Base-by-base conservation (phyloP, 2,329 filamentous ascomycete species). In the Phialocephala subalpina region DNA sequence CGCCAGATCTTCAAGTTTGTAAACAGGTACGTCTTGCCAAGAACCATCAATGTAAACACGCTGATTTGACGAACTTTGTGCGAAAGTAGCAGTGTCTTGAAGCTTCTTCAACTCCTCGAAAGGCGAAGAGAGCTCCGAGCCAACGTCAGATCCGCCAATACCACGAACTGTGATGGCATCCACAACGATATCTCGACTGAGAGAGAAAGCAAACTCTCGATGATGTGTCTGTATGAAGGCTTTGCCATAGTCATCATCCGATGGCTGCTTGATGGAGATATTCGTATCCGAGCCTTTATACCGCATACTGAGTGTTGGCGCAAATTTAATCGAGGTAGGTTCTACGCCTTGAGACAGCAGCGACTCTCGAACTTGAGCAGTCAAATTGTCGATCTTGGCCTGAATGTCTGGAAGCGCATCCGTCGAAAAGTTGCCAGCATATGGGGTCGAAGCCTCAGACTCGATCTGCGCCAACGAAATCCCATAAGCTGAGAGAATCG, bases 401-500 rank as follows among this genome's bases (percentile, higher is more conserved):
- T 94, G 7, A 62, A 22, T 57, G 91, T 89, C 22, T 88, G 83
- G 86, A 97, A 91, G 78, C 93, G 94, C 29, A 86, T 35, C 53
- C 16, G 6, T 36, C 20, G 18, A n/a, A 33, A 85, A 86, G 89
- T 9, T 88, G 81, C 12, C 81, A 80, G 3, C 87, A 87, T 47
- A 87, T 84, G 1, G 92, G 91, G 74, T 94, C 91, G 38, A 42
- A 42, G 38, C 12, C 14, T 97, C 94, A 69, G 97, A 92, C n/a
- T 97, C 94, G 0, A 97, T 93, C 73, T 97, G 94, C 11, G 94
- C 94, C 6, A 97, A 80, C 0, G 93, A 93, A 91, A 97, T 97
- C 9, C 93, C 93, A 70, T 97, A 97, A 0, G 94, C 93, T 0
- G 93, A 97, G 0, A 97, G 83, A 0, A 97, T 92, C 0, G 92